Evolutionary conservation across 441 rosid genomes (phyloP), one percentile per base, ranked within the genome.

Genomic region (Capsella rubella): DNA sequence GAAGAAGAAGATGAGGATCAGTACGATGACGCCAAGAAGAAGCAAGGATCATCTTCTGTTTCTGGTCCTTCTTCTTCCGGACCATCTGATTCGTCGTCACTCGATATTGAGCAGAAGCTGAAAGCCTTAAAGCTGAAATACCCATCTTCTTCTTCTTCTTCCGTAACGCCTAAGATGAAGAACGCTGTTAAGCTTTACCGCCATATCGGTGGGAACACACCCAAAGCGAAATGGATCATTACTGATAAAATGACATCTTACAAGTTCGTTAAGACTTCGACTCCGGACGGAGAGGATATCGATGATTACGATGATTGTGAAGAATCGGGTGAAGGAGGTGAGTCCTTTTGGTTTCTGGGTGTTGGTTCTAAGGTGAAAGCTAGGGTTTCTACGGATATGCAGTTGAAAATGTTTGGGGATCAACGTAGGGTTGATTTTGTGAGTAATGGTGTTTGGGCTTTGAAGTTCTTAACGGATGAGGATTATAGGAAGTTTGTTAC

Each of bases 351-450:
- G 93, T 77, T 87, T 68, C 59, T 89, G 52, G 82, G 79, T 39
- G 87, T 87, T 29, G 89, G 87, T 8, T 65, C 82, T 8, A 89
- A 87, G 78, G 83, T 89, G 32, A 77, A 80, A 71, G 86, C 85
- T 60, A 83, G 68, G 82, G 86, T 89, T 82, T 87, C 90, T 0
- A 82, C 80, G 1, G 89, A 84, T 67, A 72, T 87, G 85, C 91
- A 89, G 71, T 73, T 87, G 82, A 89, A 89, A 73, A 87, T 87
- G 93, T 85, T 83, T 72, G 91, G 84, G 3, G 93, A 83, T 42
- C 87, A 89, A 67, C 85, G 84, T 43, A 82, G 93, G 18, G 83
- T 87, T 63, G 93, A 89, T 81, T 89, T 89, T 37, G 88, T 87
- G 39, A 74, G 80, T 53, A 80, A 74, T 43, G 89, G 84, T 4